A percentile compares a stretch with the other conserved stretches of the same genome.
phyloP scores from a whole-genome alignment of 169 alveolate genomes.

The Cyclospora cayetanensis region DNA sequence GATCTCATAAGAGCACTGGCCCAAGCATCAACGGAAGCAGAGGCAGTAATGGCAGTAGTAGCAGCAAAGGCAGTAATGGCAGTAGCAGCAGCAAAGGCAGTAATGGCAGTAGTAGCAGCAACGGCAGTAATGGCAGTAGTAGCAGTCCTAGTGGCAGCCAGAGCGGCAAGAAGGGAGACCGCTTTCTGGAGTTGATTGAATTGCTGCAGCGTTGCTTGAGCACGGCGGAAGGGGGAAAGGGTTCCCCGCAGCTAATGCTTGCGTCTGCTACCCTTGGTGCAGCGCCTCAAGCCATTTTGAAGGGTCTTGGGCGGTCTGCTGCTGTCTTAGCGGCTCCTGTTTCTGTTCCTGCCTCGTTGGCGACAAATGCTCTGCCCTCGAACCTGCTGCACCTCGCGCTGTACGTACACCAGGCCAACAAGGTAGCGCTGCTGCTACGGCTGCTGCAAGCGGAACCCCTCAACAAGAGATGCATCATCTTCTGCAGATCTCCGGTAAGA shows the following conservation, averaged over 20 bases:
- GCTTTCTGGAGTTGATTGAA: neutral
- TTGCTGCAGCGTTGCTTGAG: conserved; percentile 11
- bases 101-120: no score
- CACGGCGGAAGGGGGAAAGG: neutral
- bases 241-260: neutral
- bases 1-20: no score
- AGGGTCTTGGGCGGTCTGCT: conserved; percentile 15
- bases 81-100: no score
- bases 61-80: neutral
- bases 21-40: no score
- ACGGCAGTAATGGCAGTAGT: neutral
- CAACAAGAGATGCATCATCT: conserved; percentile 33
- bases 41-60: neutral
- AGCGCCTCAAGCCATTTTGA: neutral
- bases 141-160: neutral
- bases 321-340: neutral
- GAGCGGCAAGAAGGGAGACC: neutral
- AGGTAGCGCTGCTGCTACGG: neutral
- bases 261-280: neutral
- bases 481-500: conserved; percentile 55
- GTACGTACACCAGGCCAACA: neutral
- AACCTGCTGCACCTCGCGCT: neutral
- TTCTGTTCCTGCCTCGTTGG: neutral
- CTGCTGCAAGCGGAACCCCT: conserved; percentile 60
- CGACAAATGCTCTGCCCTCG: neutral